These are phyloP conservation scores for Amanita thiersii DNA, from an alignment of 768 basidiomycete genomes.

Conservation along the genomic window DNA sequence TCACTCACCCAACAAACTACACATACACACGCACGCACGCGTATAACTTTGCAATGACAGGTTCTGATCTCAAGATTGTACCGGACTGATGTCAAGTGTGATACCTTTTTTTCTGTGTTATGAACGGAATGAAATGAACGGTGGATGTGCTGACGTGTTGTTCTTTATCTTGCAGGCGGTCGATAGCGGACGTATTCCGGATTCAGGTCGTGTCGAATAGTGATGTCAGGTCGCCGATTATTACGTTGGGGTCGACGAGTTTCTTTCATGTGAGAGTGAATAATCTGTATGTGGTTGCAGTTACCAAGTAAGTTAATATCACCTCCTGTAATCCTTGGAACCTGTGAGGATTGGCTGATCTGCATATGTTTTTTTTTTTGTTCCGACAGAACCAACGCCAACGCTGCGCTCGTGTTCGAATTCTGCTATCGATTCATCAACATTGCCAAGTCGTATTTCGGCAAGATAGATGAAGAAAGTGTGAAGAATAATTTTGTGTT, in stretches of 20 bases:
- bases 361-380: neutral
- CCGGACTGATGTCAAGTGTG: conserved; percentile 94
- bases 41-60: conserved; percentile 25
- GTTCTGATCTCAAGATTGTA: conserved; percentile 95
- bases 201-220: conserved; percentile 99
- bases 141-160: conserved; percentile 12
- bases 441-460: conserved; percentile 94
- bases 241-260: conserved; percentile 95
- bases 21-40: conserved; percentile 2
- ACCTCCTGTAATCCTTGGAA: neutral
- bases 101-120: conserved; percentile 9
- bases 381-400: conserved; percentile 78
- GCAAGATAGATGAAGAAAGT: conserved; percentile 95
- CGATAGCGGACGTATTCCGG: conserved; percentile 95
- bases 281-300: conserved; percentile 92
- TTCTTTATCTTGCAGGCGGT: conserved; percentile 49
- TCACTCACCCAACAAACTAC: conserved; percentile 8
- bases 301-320: conserved; percentile 69
- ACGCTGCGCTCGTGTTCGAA: conserved; percentile 96
- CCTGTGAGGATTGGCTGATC: conserved; percentile 3
- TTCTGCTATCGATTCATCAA: conserved; percentile 95
- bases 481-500: conserved; percentile 99
- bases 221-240: conserved; percentile 93
- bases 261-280: conserved; percentile 98
- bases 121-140: too few relatives aligned